These are phyloP conservation scores for Tillandsia fasciculata DNA, from an alignment of 176 grass and related monocot genomes.

Conservation along the genomic window DNA sequence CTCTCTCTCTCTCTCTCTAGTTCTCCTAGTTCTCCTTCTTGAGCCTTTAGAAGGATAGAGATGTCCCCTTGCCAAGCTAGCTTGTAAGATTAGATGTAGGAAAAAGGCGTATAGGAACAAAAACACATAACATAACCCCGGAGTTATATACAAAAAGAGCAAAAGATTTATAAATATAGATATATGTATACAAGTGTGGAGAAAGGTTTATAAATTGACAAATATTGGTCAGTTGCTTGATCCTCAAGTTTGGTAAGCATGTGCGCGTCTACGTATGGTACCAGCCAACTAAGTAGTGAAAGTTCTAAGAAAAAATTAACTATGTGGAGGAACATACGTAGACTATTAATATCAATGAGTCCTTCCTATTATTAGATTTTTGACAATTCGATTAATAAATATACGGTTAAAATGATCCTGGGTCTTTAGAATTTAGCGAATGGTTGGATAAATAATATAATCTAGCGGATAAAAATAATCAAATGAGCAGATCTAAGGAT, in stretches of 20 bases:
- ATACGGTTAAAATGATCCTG: too few relatives aligned
- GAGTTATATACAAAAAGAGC: conserved; percentile 1
- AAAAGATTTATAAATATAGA: conserved; percentile 3
- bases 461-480: neutral
- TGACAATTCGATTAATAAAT: too few relatives aligned
- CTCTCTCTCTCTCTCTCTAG: too few relatives aligned
- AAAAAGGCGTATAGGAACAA: conserved; percentile 4
- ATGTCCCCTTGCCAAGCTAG: conserved; percentile 22
- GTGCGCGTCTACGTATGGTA: conserved; percentile 33
- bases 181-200: conserved; percentile 23
- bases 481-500: neutral
- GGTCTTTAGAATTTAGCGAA: rapidly evolving
- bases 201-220: conserved; percentile 1
- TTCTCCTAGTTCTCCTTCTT: conserved; percentile 13
- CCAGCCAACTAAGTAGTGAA: neutral
- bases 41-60: conserved; percentile 39
- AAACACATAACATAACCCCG: neutral
- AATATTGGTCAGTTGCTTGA: conserved; percentile 53
- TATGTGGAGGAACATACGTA: too few relatives aligned
- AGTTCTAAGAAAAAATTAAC: neutral
- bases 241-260: conserved; percentile 51
- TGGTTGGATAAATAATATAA: too few relatives aligned
- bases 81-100: neutral
- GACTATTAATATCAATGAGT: too few relatives aligned
- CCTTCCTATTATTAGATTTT: too few relatives aligned